Evolutionary conservation across 257 asterid species (phyloP).

Genomic region (Solanum stenotomum): DNA sequence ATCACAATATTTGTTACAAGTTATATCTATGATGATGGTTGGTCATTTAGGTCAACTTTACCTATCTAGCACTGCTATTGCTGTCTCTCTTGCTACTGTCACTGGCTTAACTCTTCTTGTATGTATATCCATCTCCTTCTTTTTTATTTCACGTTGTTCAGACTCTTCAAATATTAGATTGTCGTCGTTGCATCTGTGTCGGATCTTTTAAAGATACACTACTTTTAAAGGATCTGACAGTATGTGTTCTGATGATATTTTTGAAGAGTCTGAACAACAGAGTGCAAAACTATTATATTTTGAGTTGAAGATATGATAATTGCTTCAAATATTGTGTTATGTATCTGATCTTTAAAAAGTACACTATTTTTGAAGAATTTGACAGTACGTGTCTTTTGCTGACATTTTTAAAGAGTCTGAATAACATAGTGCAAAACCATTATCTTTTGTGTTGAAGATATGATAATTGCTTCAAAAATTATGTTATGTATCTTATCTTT

Average conservation of each 20-base stretch:
- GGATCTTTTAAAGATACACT: neutral
- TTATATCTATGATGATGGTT: neutral
- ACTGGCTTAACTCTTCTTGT: neutral
- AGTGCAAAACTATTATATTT: neutral
- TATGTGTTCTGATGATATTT: no score
- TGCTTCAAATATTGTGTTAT: neutral
- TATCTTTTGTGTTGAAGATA: neutral
- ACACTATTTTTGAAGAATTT: no score
- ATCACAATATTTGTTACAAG: neutral
- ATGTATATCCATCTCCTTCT: neutral
- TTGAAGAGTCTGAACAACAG: no score
- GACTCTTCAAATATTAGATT: neutral
- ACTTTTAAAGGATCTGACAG: no score
- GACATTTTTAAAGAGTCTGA: no score
- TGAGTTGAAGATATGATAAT: neutral
- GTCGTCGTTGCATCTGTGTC: rapidly evolving
- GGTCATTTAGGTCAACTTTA: neutral
- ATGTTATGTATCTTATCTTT: no score
- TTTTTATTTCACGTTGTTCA: neutral
- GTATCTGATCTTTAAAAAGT: no score
- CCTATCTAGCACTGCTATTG: neutral
- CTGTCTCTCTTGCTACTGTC: neutral
- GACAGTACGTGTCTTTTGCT: no score
- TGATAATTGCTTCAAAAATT: neutral
- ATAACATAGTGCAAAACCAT: neutral